Evolutionary conservation across 768 basidiomycete genomes (phyloP), one percentile per base, ranked within the genome.

Genomic region (Suillus discolor): DNA sequence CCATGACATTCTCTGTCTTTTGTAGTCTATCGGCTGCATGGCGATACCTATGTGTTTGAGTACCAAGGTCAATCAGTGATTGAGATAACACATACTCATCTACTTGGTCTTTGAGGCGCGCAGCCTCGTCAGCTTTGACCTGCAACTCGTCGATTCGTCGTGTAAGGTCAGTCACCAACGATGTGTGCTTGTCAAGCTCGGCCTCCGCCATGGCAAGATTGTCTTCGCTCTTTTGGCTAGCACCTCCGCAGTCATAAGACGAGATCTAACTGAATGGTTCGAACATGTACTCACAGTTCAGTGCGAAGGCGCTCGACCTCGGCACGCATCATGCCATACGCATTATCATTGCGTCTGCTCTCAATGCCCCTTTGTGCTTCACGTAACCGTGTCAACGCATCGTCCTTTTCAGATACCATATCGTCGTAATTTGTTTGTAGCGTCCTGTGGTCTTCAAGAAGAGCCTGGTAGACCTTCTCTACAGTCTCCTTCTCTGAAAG

Each of bases 1-100:
- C 96, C 86, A 97, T 93, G 36, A 97, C 96, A 72, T 96, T 96
- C 79, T 99, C 97, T 1, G 90, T 92, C 82, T 98, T 99, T 71
- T 93, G 90, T 49, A 96, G 81, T 69, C 89, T 93, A 71, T 98
- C 97, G 4, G 93, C 92, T 6, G 94, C 91, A 79, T 98, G 96
- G 6, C 91, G 90, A 72, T 94, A 94, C 73, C 95, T 97, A 66
- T 42, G 18, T 34, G 49, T 44, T 53, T 45, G 64, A 60, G 28
- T 20, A 28, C 6, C 20, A 20, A 28, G 0, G 12, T 28, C 12
- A 4, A 65, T 62, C 6, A 15, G 49, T 61, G 34, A 49, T 65
- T 13, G 44, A 23, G 9, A 16, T 42, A 36, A 16, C 23, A 1
- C 60, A 62, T 75, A 96, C 94, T 98, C 97, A 73, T 99, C 97